phyloP scores from a whole-genome alignment of 495 filamentous ascomycete genomes.

The Aspergillus asperescens region DNA sequence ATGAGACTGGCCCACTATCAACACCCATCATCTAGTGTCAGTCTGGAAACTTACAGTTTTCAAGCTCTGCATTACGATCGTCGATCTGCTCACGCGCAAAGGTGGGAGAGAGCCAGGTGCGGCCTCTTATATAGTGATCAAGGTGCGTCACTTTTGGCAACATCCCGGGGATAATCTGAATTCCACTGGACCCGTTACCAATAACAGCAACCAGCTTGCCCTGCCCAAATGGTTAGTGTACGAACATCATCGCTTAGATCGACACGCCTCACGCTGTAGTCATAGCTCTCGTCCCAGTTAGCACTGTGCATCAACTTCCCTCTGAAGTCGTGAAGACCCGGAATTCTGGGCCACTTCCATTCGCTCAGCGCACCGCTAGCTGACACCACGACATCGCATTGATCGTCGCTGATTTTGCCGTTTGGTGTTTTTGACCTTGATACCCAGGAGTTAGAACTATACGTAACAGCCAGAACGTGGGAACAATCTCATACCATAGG shows the following conservation, averaged over 20 bases:
- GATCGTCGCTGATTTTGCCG: constrained; percentile 35
- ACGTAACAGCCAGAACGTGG: not conserved
- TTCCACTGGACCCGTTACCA: constrained; percentile 47
- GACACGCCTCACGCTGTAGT: constrained; percentile 23
- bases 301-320: constrained; percentile 55
- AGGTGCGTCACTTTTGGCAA: constrained; percentile 47
- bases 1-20: constrained; percentile 22
- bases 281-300: constrained; percentile 41
- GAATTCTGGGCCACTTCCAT: constrained; percentile 52
- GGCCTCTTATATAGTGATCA: constrained; percentile 39
- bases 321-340: constrained; percentile 48
- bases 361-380: constrained; percentile 53
- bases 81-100: constrained; percentile 33
- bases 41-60: constrained; percentile 29
- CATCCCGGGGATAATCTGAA: constrained; percentile 58
- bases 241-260: constrained; percentile 7
- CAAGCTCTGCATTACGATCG: constrained; percentile 22
- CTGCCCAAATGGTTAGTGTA: constrained; percentile 21
- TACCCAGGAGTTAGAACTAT: not conserved
- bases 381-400: constrained; percentile 53
- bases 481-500: no score
- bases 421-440: constrained; percentile 39
- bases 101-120: constrained; percentile 42
- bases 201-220: constrained; percentile 50
- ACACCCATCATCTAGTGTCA: not conserved